Base-by-base conservation (phyloP, 1,284 basidiomycete genomes). In the Ustilago crameri region DNA sequence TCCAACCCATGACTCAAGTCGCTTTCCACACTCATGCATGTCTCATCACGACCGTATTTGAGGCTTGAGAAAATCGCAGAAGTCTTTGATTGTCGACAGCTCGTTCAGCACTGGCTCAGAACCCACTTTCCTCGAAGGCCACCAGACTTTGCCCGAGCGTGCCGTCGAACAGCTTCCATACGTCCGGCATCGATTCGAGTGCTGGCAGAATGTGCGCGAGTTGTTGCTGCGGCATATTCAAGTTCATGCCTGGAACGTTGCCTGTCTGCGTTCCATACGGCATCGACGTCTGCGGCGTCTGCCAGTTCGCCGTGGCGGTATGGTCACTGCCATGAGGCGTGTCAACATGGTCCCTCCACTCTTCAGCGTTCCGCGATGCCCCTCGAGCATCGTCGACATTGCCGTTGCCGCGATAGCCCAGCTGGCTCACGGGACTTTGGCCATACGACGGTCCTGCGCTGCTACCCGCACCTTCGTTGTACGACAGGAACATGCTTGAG, bases 141-240 rank as follows among this genome's bases (percentile, higher is more conserved):
- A 71, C 62, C n/a, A 71, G 27, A 48, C 56, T 71, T 26, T 72
- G 63, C 3, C 73, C 73, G 18, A 75, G 51, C 24, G 63, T 75
- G 27, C 73, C 73, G 23, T 75, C 73, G 22, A 75, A 75, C 9
- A 75, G 64, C 47, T 68, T 75, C 54, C 68, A 71, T n/a, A 75
- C 67, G 40, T 75, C 73, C 14, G 73, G 73, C 67, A 75, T 71
- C 5, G 62, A 71, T 32, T 75, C 68, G 9, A 75, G 56, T 24
- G 69, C 63, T 2, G 68, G 62, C 1, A 72, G 52, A 24, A 75
- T 71, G 9, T 69, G 66, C 1, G 65, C 58, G 10, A 70, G 56
- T 43, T 74, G 71, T 50, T 72, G 63, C 51, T 67, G 57, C 5
- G 68, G 56, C 55, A 75, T 62, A 46, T 66, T 62, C 40, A 71